Percentiles rank a stretch among this genome's conserved stretches.
Evolutionary conservation across 805 yeast genomes (phyloP).

Genomic region (Candida takata): DNA sequence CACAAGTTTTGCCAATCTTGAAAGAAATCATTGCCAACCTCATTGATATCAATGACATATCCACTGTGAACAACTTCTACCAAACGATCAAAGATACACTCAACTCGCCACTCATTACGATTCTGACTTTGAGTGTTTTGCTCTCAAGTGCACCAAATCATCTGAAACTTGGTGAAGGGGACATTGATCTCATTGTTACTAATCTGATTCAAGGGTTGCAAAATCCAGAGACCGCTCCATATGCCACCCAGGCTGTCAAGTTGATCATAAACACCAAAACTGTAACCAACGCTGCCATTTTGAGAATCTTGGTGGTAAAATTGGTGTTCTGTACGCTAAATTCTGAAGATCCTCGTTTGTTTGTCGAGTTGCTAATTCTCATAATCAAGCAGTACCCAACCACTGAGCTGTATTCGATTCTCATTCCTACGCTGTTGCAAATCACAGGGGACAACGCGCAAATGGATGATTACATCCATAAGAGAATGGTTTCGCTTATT

Average conservation of each 20-base stretch:
- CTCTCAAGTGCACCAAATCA: slow-evolving; percentile 33
- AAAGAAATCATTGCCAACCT: slow-evolving; percentile 37
- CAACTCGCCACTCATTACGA: slow-evolving; percentile 13
- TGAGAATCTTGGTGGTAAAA: slow-evolving; percentile 40
- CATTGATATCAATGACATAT: slow-evolving; percentile 23
- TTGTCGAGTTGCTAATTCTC: slow-evolving; percentile 26
- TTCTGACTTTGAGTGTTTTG: slow-evolving; percentile 38
- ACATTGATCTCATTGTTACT: slow-evolving; percentile 30
- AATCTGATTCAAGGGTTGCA: slow-evolving; percentile 31
- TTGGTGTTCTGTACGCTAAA: slow-evolving; percentile 27
- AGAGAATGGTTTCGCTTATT: slow-evolving; percentile 41
- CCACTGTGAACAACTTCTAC: slow-evolving; percentile 31
- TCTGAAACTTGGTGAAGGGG: slow-evolving; percentile 27
- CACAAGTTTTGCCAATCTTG: slow-evolving; percentile 45
- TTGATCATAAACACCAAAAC: slow-evolving; percentile 36
- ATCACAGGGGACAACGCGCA: slow-evolving; percentile 15
- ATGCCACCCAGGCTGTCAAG: slow-evolving; percentile 56
- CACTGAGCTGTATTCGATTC: slow-evolving; percentile 24
- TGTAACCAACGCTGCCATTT: slow-evolving; percentile 28
- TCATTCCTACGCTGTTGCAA: slow-evolving; percentile 33
- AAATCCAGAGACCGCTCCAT: slow-evolving; percentile 29
- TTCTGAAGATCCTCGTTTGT: slow-evolving; percentile 23
- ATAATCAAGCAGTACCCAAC: slow-evolving; percentile 13
- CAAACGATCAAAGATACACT: slow-evolving; percentile 28
- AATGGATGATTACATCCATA: slow-evolving; percentile 35